Percentiles rank a stretch among this genome's conserved stretches.
Evolutionary conservation across 2,329 filamentous ascomycete genomes (phyloP).

Genomic region (Fusarium lateritium): DNA sequence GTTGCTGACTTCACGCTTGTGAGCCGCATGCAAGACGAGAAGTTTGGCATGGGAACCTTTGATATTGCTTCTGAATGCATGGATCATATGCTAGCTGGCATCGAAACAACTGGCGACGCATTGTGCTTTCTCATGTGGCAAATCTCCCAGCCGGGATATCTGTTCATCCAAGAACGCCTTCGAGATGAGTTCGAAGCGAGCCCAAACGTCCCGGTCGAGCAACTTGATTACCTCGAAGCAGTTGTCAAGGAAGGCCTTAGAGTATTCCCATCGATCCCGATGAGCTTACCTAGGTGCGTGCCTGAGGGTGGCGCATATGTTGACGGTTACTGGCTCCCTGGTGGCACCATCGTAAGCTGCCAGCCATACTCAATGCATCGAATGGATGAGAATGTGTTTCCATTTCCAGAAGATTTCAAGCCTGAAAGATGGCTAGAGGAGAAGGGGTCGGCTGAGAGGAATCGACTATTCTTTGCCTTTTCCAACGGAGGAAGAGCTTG

Average conservation of each 20-base stretch:
- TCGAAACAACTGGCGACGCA: constrained; percentile 42
- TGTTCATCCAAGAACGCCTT: constrained; percentile 6
- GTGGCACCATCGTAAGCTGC: constrained; percentile 33
- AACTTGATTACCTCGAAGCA: constrained; percentile 32
- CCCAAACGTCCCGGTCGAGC: background rate
- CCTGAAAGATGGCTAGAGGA: constrained; percentile 30
- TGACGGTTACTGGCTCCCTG: constrained; percentile 30
- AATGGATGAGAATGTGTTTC: constrained; percentile 19
- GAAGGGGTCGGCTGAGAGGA: constrained; percentile 16
- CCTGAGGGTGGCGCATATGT: constrained; percentile 12
- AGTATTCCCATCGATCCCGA: constrained; percentile 30
- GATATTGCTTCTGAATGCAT: constrained; percentile 39
- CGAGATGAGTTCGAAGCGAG: constrained; percentile 15
- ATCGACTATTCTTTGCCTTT: constrained; percentile 36
- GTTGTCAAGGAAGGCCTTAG: constrained; percentile 36
- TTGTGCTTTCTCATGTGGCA: constrained; percentile 43
- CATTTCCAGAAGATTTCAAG: constrained; percentile 18
- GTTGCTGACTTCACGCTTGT: constrained; percentile 35
- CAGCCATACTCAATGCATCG: constrained; percentile 38
- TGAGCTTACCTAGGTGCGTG: constrained; percentile 32
- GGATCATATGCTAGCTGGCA: constrained; percentile 40
- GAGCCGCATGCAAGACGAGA: constrained; percentile 27
- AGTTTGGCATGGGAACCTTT: constrained; percentile 17
- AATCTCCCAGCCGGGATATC: constrained; percentile 33
- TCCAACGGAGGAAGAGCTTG: constrained; percentile 30